Base-by-base conservation (phyloP, 169 alveolate species). In the Plasmodium reichenowi region DNA sequence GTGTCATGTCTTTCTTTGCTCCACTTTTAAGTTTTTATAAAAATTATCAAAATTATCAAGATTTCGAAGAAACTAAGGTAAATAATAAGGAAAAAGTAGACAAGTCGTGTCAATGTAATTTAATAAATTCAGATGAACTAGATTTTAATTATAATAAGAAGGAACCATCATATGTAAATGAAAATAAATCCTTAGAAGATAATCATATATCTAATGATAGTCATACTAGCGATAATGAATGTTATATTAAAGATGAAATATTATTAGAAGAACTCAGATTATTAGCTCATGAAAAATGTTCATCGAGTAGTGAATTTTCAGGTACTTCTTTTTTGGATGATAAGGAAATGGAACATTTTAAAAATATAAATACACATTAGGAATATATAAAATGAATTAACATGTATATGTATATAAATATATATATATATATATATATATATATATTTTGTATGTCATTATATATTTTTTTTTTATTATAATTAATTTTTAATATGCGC, bases 21-120 rank as follows among this genome's bases (percentile, higher is more conserved):
- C 90, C 90, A 38, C 56, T 68, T 22, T 80, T 80, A 56, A 43
- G 74, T 48, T 80, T 80, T 68, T 80, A 66, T 62, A 80, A 80
- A 68, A 38, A 5, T 38, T 38, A 38, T 62, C 43, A 80, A 68
- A 38, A 5, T 38, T 38, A 38, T 62, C 43, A 67, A 50, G 6
- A 68, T 62, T 80, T 80, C 29, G 83, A 56, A 68, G 90, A 67
- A 58, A 29, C 90, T 2, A 32, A 52, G 24, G 70, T 43, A 59
- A 17, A 43, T 29, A 38, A 15, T n/a, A 63, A 32, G 17, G 72
- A 38, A 56, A 68, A 66, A 52, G 74, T 56, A 24, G 90, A 80
- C 66, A 80, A 80, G 54, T 56, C 20, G 62, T 68, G 83, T 20
- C 83, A 80, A 24, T 80, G 90, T 26, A 56, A 80, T 80, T 80